These are phyloP conservation scores for Hamigera avellanea DNA, from an alignment of 495 filamentous ascomycete genomes.

Conservation along the genomic window DNA sequence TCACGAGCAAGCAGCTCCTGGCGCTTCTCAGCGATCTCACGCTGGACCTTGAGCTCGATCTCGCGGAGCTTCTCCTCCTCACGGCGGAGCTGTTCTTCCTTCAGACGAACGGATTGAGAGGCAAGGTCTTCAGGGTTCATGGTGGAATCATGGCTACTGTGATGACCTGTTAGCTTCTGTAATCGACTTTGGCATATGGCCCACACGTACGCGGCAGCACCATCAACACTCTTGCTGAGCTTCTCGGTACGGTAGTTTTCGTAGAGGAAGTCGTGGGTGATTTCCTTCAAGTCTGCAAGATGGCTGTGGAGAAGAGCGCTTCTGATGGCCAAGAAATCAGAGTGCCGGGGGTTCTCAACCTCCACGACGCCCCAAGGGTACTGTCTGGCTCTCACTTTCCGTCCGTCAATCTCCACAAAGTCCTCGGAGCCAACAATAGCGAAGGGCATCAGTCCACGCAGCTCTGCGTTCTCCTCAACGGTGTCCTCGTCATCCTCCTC, in stretches of 20 bases:
- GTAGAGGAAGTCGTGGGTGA: slow-evolving; percentile 98
- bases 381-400: slow-evolving; percentile 85
- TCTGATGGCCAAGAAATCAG: slow-evolving; percentile 94
- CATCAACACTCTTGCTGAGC: slow-evolving; percentile 96
- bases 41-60: slow-evolving; percentile 98
- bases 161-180: slow-evolving; percentile 18
- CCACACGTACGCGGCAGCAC: slow-evolving; percentile 66
- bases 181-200: neutral
- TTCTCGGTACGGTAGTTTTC: slow-evolving; percentile 99
- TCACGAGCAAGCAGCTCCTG: slow-evolving; percentile 96
- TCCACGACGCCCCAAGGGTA: slow-evolving; percentile 99
- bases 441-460: slow-evolving; percentile 95
- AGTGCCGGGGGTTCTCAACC: slow-evolving; percentile 97
- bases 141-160: slow-evolving; percentile 53
- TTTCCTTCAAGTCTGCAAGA: slow-evolving; percentile 95
- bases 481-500: slow-evolving; percentile 99
- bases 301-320: slow-evolving; percentile 95
- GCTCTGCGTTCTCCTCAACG: slow-evolving; percentile 95
- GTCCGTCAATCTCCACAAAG: slow-evolving; percentile 81
- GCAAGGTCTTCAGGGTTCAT: slow-evolving; percentile 98
- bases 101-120: slow-evolving; percentile 90
- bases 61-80: slow-evolving; percentile 99
- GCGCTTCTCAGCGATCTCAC: slow-evolving; percentile 99
- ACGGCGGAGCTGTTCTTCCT: slow-evolving; percentile 97
- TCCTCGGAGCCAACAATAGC: slow-evolving; percentile 97